phyloP scores from a whole-genome alignment of 2,329 filamentous ascomycete species.

The Tolypocladium ophioglossoides region DNA sequence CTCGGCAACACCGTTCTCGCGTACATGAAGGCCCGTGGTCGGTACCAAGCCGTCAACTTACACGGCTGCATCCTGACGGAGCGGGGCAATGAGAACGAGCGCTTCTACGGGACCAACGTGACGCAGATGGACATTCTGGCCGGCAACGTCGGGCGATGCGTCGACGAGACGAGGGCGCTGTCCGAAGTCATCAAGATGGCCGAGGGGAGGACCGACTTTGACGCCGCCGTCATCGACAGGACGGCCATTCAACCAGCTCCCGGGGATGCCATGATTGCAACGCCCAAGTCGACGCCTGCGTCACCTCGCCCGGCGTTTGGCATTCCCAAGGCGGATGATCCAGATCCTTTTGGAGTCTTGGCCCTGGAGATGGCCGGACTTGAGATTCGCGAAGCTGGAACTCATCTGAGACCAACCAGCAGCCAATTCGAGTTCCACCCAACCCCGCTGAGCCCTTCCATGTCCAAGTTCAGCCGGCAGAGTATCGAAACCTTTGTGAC shows the following conservation, averaged over 20 bases:
- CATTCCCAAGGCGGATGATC: conserved; percentile 67
- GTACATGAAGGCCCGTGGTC: conserved; percentile 48
- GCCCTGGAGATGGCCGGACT: conserved; percentile 85
- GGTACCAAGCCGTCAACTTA: conserved; percentile 42
- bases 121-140: conserved; percentile 46
- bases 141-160: conserved; percentile 42
- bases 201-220: conserved; percentile 70
- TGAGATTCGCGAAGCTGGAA: conserved; percentile 83
- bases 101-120: conserved; percentile 41
- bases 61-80: conserved; percentile 47
- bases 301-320: conserved; percentile 53
- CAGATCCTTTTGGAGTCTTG: conserved; percentile 84
- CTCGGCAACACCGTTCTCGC: conserved; percentile 44
- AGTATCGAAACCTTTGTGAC: conserved; percentile 56
- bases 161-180: conserved; percentile 47
- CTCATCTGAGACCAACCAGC: conserved; percentile 55
- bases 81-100: conserved; percentile 48
- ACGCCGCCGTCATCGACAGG: conserved; percentile 54
- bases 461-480: conserved; percentile 45
- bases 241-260: conserved; percentile 60
- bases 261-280: conserved; percentile 54
- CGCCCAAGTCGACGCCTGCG: conserved; percentile 25
- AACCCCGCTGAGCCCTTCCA: conserved; percentile 63
- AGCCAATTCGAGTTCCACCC: conserved; percentile 78
- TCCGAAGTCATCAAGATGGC: conserved; percentile 81